These are phyloP conservation scores for Saprolegnia diclina DNA, from an alignment of 352 stramenopile species.

Conservation along the genomic window DNA sequence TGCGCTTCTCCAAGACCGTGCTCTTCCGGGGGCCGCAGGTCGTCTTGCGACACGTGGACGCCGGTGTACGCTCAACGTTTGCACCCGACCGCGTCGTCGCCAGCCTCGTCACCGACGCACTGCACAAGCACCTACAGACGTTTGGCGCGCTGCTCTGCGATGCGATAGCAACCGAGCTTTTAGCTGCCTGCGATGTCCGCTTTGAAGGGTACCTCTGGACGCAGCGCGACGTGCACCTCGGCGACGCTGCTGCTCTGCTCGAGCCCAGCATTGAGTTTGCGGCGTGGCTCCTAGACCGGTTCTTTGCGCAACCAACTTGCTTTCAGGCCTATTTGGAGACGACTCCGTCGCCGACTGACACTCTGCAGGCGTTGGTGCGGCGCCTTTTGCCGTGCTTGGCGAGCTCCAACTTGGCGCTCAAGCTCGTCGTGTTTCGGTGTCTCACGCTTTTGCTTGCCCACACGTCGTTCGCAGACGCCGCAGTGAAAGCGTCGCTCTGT, in stretches of 20 bases:
- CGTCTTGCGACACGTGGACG: background rate
- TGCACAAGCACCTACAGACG: conserved; percentile 4
- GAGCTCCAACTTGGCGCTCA: conserved; percentile 56
- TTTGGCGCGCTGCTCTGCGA: conserved; percentile 28
- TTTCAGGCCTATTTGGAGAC: conserved; percentile 15
- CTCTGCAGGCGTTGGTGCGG: conserved; percentile 1
- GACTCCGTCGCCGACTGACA: background rate
- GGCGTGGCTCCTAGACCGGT: conserved; percentile 52
- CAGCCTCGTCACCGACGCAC: conserved; percentile 13
- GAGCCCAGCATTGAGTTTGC: conserved; percentile 76
- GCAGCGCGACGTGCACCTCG: conserved; percentile 47
- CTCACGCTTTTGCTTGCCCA: conserved; percentile 42
- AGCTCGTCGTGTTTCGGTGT: conserved; percentile 45
- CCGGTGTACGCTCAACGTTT: background rate
- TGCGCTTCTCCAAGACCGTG: conserved; percentile 44
- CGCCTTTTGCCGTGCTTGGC: conserved; percentile 32
- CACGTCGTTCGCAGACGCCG: background rate
- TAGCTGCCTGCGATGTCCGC: conserved; percentile 27
- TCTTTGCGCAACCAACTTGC: conserved; percentile 29
- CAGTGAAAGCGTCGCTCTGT: background rate
- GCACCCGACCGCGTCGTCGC: conserved; percentile 12
- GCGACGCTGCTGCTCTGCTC: conserved; percentile 40
- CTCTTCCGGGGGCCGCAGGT: conserved; percentile 55
- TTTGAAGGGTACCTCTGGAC: conserved; percentile 78
- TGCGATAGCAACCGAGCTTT: conserved; percentile 27